A percentile compares a stretch with the other conserved stretches of the same genome.
Conservation (phyloP, 257 asterid genomes). For the Verbena officinalis region DNA sequence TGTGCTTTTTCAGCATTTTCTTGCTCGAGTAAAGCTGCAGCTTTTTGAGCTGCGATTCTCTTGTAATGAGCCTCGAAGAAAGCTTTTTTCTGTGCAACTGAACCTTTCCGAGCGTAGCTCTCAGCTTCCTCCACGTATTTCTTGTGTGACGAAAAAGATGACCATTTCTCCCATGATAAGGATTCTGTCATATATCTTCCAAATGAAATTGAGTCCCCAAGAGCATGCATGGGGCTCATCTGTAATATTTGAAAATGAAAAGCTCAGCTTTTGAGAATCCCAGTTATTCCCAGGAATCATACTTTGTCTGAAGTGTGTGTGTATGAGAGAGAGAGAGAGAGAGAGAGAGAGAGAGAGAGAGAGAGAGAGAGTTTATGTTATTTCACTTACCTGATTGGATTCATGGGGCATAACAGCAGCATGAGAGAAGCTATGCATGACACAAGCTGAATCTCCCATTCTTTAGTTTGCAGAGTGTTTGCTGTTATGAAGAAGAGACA, state of each 20-base stretch:
- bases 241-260: constrained; percentile 31
- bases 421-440: constrained; percentile 76
- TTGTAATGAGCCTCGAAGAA: constrained; percentile 98
- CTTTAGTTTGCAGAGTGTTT: constrained; percentile 1
- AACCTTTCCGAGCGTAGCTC: constrained; percentile 80
- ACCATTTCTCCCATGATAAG: constrained; percentile 90
- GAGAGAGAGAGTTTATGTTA: no score
- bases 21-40: constrained; percentile 72
- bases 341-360: no score
- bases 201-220: constrained; percentile 85
- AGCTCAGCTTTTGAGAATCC: background rate
- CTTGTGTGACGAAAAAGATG: constrained; percentile 80
- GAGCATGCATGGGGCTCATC: constrained; percentile 71
- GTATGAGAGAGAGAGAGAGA: no score
- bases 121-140: constrained; percentile 93
- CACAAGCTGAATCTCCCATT: constrained; percentile 88
- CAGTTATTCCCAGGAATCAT: background rate
- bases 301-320: no score
- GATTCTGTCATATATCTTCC: constrained; percentile 80
- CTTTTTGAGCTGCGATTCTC: constrained; percentile 84
- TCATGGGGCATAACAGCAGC: constrained; percentile 70
- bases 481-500: constrained; percentile 8
- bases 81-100: constrained; percentile 95
- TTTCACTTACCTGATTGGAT: constrained; percentile 56
- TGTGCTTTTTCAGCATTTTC: constrained; percentile 39